These are phyloP conservation scores for Phytophthora palmivora DNA, from an alignment of 352 stramenopile genomes.

Conservation along the genomic window DNA sequence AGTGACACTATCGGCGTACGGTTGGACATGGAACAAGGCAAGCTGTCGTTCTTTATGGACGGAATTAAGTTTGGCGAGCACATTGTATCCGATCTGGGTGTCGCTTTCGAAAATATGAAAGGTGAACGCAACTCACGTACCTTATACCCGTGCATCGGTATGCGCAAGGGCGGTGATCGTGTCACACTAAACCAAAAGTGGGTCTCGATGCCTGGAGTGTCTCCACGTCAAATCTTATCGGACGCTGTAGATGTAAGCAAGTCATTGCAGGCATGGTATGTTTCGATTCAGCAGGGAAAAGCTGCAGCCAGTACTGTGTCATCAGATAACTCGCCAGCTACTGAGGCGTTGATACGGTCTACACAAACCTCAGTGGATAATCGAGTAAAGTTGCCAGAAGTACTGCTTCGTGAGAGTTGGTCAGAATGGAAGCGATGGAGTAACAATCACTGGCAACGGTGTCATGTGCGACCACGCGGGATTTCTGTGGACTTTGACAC, in stretches of 20 bases:
- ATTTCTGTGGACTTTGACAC: slow-evolving; percentile 96
- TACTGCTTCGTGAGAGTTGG: slow-evolving; percentile 79
- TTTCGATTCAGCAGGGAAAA: slow-evolving; percentile 56
- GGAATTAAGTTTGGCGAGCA: slow-evolving; percentile 99
- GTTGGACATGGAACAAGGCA: slow-evolving; percentile 98
- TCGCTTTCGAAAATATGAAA: slow-evolving; percentile 96
- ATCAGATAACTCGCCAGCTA: slow-evolving; percentile 10
- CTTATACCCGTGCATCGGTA: slow-evolving; percentile 96
- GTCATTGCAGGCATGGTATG: slow-evolving; percentile 86
- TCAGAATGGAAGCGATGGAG: slow-evolving; percentile 87
- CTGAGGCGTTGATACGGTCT: not conserved
- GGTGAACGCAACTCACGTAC: slow-evolving; percentile 84
- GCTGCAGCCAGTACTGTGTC: slow-evolving; percentile 12
- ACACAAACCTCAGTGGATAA: slow-evolving; percentile 3
- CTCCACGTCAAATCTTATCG: slow-evolving; percentile 73
- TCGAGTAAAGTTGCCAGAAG: slow-evolving; percentile 58
- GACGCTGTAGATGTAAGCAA: slow-evolving; percentile 92
- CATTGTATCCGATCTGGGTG: slow-evolving; percentile 97
- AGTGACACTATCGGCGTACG: slow-evolving; percentile 99
- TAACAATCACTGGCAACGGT: slow-evolving; percentile 84
- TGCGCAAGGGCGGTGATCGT: slow-evolving; percentile 94
- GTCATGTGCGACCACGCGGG: slow-evolving; percentile 79
- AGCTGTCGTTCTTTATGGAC: slow-evolving; percentile 98
- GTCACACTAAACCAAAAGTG: slow-evolving; percentile 97
- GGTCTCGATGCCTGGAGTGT: slow-evolving; percentile 86